Percentiles rank a stretch among this genome's conserved stretches.
phyloP scores from a whole-genome alignment of 441 rosid species.

The Mallotus japonicus region DNA sequence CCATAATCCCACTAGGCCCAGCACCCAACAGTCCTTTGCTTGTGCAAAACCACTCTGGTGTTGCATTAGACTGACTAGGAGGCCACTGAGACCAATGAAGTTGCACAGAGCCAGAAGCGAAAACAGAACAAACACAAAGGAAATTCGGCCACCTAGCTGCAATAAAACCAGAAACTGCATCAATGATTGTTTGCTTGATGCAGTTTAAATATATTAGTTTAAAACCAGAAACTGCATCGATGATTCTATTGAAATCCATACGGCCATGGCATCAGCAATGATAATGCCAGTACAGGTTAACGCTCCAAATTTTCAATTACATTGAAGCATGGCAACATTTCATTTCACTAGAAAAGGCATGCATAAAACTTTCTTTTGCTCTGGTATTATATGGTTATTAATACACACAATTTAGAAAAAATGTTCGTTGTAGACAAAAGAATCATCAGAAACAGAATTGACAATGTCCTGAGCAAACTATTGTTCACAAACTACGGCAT shows the following conservation, averaged over 20 bases:
- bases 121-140: slow-evolving; percentile 96
- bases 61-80: slow-evolving; percentile 64
- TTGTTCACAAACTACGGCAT: neutral
- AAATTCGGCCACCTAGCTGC: slow-evolving; percentile 99
- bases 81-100: slow-evolving; percentile 99
- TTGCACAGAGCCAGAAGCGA: slow-evolving; percentile 97
- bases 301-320: neutral
- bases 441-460: neutral
- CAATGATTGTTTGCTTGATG: slow-evolving; percentile 5
- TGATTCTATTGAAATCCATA: neutral
- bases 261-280: neutral
- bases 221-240: too few relatives aligned
- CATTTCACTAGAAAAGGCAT: neutral
- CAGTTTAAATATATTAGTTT: neutral
- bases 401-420: neutral
- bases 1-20: slow-evolving; percentile 99
- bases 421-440: neutral
- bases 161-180: slow-evolving; percentile 29
- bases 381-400: neutral
- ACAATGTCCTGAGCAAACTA: neutral
- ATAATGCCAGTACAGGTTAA: neutral
- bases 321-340: neutral
- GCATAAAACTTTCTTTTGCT: neutral
- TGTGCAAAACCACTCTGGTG: slow-evolving; percentile 88
- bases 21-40: slow-evolving; percentile 99